Evolutionary conservation across 2,329 filamentous ascomycete species (phyloP), one percentile per base, ranked within the genome.

Genomic region (Aureobasidium sp.): DNA sequence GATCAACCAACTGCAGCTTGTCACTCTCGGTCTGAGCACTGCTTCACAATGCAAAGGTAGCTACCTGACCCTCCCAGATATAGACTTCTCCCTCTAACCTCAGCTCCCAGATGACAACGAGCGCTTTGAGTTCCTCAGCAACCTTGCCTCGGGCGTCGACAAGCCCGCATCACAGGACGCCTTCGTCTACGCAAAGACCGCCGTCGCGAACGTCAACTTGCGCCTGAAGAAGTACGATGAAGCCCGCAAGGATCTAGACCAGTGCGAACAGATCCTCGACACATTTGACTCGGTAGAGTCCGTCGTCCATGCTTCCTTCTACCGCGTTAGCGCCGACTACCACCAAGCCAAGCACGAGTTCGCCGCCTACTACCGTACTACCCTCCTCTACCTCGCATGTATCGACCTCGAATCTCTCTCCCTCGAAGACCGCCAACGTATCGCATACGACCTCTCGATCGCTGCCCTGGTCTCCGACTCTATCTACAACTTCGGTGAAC

Each of bases 401-500:
- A 90, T 99, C 72, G 89, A 97, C 69, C 78, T 97, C 66, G 81
- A 85, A 63, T 83, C 88, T 61, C 81, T 99, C 62, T 82, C 86
- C 47, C 78, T 85, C 59, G 80, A 83, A 60, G 92, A 99, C 74
- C 88, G 90, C 69, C 87, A 87, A 73, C 83, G 83, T 63, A 87
- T 93, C 68, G 94, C 94, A 48, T 96, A 96, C 77, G 91, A 97
- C 74, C 86, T 99, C 65, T 89, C 89, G 71, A 87, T 97, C 59
- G 91, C 94, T 32, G 94, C 94, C 10, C 83, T 99, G 9, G 89
- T 97, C 42, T 97, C 92, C 55, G 90, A 93, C 71, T 90, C 86
- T 70, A 99, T 97, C 78, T 97, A 99, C 85, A 99, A 99, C 81
- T 99, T 99, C 69, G 94, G 94, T 75, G 94, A 99, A 80, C 87